Evolutionary conservation across 225 moss, liverwort and hornwort species (phyloP), one percentile per base, ranked within the genome.

Genomic region (Anthoceros angustus): DNA sequence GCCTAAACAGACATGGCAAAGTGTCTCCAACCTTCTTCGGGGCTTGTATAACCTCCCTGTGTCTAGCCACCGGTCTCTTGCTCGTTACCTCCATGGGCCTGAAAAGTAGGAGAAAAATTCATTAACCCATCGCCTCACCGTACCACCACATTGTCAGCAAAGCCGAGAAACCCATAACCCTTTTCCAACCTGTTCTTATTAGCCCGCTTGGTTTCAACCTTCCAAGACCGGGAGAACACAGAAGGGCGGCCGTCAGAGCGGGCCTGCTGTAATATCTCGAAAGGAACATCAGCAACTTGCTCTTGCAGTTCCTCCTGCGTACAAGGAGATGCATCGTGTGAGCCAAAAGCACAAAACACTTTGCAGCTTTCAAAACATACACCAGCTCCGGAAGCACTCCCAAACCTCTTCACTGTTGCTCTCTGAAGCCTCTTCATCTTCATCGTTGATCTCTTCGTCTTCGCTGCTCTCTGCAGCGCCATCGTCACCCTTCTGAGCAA

Each of bases 21-120:
- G 43, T 79, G 32, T 32, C 32, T 32, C 32, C 32, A 32, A 95
- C 94, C 73, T 80, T 76, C 73, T 95, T 95, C 2, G 95, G 82
- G 15, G 88, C 86, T 68, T 95, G 95, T 66, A 95, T 83, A 42
- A 91, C 85, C 67, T 95, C 95, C 62, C 95, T 85, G 62, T 91
- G 88, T 64, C 91, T 83, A 65, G 82, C 80, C 41, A 95, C 91
- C 25, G 95, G 84, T 78, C 81, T 95, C 77, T 81, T 95, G 67
- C 91, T 86, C 43, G 77, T 83, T 14, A 88, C 65, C 63, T 95
- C 95, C 91, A 95, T 91, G 43, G 95, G 95, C 72, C 94, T 95
- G 81, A 42, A 74, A 4, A 32, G 32, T 32, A 32, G 32, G 32
- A 32, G 2, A 32, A 32, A 32, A 32, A 4, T 32, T 32, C 1